Evolutionary conservation across 2,329 filamentous ascomycete species (phyloP).

Genomic region (Stachybotrys chartarum): DNA sequence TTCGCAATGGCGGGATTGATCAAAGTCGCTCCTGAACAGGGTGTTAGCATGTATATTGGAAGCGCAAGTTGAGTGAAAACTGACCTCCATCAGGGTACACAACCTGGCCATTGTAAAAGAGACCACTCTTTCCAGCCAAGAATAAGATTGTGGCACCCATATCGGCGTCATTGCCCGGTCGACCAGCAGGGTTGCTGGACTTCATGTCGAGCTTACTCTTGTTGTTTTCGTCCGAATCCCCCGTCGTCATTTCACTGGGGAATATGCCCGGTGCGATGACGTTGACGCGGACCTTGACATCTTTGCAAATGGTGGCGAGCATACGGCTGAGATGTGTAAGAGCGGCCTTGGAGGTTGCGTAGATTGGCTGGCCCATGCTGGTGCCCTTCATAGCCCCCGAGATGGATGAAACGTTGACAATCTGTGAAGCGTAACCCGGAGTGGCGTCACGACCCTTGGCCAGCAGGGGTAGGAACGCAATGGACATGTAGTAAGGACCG

Average conservation of each 20-base stretch:
- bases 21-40: too few species aligned
- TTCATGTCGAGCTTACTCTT: constrained; percentile 33
- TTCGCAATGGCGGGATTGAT: too few species aligned
- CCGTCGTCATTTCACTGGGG: constrained; percentile 59
- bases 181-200: background rate
- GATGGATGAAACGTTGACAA: background rate
- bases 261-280: constrained; percentile 61
- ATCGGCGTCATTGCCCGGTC: background rate
- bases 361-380: background rate
- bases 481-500: background rate
- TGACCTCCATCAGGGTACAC: background rate
- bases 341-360: background rate
- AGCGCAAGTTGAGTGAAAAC: background rate
- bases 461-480: background rate
- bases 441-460: background rate
- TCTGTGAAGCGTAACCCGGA: constrained; percentile 1
- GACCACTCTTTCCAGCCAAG: background rate
- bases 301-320: constrained; percentile 15
- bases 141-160: background rate
- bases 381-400: constrained; percentile 1
- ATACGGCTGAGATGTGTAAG: background rate
- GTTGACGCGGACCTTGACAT: constrained; percentile 55
- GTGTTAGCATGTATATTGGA: too few species aligned
- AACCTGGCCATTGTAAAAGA: background rate
- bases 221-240: constrained; percentile 29